phyloP scores from a whole-genome alignment of 257 asterid species.

The Scutellaria barbata region DNA sequence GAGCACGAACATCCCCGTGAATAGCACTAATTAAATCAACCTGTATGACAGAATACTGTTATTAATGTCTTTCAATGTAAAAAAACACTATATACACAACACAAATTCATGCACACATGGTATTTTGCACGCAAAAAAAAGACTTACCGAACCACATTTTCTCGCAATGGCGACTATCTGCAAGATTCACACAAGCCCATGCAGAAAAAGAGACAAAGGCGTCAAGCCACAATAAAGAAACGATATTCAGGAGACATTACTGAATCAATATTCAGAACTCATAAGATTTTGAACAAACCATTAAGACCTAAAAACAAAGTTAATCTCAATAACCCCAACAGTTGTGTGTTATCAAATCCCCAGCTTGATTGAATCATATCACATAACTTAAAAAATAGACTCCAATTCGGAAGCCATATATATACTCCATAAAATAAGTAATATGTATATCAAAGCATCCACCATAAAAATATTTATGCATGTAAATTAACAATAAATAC shows the following conservation, averaged over 20 bases:
- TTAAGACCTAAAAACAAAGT: slow-evolving; percentile 9
- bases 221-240: slow-evolving; percentile 31
- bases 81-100: slow-evolving; percentile 13
- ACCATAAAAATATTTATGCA: background rate
- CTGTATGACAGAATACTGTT: slow-evolving; percentile 44
- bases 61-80: slow-evolving; percentile 22
- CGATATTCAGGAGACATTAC: background rate
- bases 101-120: background rate
- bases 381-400: background rate
- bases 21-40: slow-evolving; percentile 76
- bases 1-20: slow-evolving; percentile 63
- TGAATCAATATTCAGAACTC: slow-evolving; percentile 2
- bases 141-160: slow-evolving; percentile 75
- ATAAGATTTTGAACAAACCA: background rate
- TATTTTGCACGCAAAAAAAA: slow-evolving; percentile 15
- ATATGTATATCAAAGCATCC: background rate
- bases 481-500: background rate
- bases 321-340: background rate
- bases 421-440: background rate
- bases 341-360: background rate
- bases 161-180: slow-evolving; percentile 85
- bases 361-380: background rate
- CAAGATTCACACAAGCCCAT: slow-evolving; percentile 39
- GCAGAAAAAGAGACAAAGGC: slow-evolving; percentile 36
- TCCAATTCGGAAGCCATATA: background rate